phyloP scores from a whole-genome alignment of 306 rosid genomes.

The Clitoria ternatea region DNA sequence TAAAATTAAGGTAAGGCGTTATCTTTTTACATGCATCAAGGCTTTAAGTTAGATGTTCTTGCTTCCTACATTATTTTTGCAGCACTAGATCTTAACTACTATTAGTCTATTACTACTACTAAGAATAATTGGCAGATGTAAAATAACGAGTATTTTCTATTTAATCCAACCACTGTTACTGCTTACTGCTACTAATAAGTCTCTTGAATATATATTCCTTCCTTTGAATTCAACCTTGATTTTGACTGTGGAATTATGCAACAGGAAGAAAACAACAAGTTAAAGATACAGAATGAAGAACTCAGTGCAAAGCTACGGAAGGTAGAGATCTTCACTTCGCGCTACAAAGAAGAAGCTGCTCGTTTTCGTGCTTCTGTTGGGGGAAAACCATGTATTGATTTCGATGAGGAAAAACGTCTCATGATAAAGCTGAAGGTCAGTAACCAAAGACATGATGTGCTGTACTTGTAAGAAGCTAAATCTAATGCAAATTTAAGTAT shows the following conservation, averaged over 20 bases:
- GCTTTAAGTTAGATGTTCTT: neutral
- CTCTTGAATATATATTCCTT: too few relatives aligned
- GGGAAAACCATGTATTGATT: constrained; percentile 38
- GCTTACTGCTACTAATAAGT: too few relatives aligned
- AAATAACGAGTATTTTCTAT: too few relatives aligned
- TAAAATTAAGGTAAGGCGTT: constrained; percentile 71
- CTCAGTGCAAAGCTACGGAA: constrained; percentile 57
- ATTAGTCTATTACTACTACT: too few relatives aligned
- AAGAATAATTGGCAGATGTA: too few relatives aligned
- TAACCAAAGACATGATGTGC: neutral
- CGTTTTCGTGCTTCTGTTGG: constrained; percentile 58
- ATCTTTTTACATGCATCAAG: constrained; percentile 2
- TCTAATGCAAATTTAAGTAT: constrained; percentile 16
- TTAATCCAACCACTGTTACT: too few relatives aligned
- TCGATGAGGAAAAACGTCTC: constrained; percentile 75
- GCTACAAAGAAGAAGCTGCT: constrained; percentile 67
- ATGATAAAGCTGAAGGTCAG: constrained; percentile 68
- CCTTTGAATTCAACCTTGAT: constrained; percentile 14
- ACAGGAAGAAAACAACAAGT: constrained; percentile 89
- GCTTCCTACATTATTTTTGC: neutral
- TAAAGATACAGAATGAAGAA: constrained; percentile 69
- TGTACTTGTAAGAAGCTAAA: neutral
- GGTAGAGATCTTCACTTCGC: constrained; percentile 50
- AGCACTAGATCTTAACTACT: neutral
- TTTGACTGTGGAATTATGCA: constrained; percentile 1